phyloP scores from a whole-genome alignment of 108 stramenopile genomes.

The Cylindrotheca fusiformis region DNA sequence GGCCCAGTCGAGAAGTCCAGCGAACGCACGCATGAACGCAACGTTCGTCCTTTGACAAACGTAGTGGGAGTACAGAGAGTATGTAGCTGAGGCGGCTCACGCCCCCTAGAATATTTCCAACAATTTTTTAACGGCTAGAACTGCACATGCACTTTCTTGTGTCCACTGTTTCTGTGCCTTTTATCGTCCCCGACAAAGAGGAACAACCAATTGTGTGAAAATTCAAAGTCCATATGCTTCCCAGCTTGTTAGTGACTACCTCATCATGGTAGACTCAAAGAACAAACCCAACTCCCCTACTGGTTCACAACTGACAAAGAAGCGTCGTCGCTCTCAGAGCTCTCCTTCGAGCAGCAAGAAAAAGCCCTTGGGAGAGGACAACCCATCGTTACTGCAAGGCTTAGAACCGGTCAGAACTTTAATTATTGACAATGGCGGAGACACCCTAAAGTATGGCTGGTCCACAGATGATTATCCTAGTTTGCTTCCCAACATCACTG shows the following conservation, averaged over 20 bases:
- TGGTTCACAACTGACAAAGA: background rate
- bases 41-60: no score
- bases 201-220: no score
- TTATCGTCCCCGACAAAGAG: background rate
- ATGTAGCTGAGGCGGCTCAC: no score
- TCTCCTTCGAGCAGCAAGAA: background rate
- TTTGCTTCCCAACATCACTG: slow-evolving; percentile 66
- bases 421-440: slow-evolving; percentile 85
- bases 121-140: no score
- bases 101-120: no score
- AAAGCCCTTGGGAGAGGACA: background rate
- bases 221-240: no score
- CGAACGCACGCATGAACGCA: no score
- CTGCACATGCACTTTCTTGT: background rate
- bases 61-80: no score
- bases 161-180: background rate
- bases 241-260: no score
- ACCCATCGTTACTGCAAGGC: background rate
- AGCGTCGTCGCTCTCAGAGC: background rate
- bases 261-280: background rate
- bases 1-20: no score
- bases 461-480: slow-evolving; percentile 25
- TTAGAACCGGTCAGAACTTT: slow-evolving; percentile 9
- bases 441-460: slow-evolving; percentile 77
- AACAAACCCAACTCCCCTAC: background rate